Evolutionary conservation across 2,329 filamentous ascomycete species (phyloP).

Genomic region (Herpotrichia juniperi): DNA sequence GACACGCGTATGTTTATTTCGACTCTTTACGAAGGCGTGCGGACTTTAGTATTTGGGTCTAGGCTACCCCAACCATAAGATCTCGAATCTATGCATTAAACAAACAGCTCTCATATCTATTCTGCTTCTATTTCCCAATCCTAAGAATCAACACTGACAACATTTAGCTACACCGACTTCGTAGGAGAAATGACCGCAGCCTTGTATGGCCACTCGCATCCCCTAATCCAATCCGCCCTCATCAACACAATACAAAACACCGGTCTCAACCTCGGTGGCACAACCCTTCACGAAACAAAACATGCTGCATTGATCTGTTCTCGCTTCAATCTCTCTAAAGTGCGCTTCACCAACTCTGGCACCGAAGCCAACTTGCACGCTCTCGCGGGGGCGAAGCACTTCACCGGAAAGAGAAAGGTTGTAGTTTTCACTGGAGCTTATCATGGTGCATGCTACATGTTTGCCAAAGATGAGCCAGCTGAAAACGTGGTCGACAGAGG

Average conservation of each 20-base stretch:
- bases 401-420: slow-evolving; percentile 45
- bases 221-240: slow-evolving; percentile 26
- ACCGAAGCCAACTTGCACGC: slow-evolving; percentile 37
- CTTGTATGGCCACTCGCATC: slow-evolving; percentile 39
- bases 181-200: slow-evolving; percentile 35
- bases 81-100: too few species aligned
- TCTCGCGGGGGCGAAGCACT: slow-evolving; percentile 52
- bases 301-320: slow-evolving; percentile 27
- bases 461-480: slow-evolving; percentile 45
- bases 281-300: slow-evolving; percentile 23
- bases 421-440: slow-evolving; percentile 60
- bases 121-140: neutral
- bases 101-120: too few species aligned
- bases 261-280: slow-evolving; percentile 33
- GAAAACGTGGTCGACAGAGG: slow-evolving; percentile 57
- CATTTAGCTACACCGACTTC: slow-evolving; percentile 40
- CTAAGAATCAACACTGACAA: slow-evolving; percentile 24
- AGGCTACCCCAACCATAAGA: too few species aligned
- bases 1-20: slow-evolving; percentile 25
- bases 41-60: too few species aligned
- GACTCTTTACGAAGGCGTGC: too few species aligned
- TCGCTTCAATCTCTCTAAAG: slow-evolving; percentile 26
- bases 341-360: slow-evolving; percentile 38
- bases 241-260: slow-evolving; percentile 39
- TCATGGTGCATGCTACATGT: slow-evolving; percentile 62